phyloP scores from a whole-genome alignment of 176 grass and related monocot species.

The Triticum dicoccoides region DNA sequence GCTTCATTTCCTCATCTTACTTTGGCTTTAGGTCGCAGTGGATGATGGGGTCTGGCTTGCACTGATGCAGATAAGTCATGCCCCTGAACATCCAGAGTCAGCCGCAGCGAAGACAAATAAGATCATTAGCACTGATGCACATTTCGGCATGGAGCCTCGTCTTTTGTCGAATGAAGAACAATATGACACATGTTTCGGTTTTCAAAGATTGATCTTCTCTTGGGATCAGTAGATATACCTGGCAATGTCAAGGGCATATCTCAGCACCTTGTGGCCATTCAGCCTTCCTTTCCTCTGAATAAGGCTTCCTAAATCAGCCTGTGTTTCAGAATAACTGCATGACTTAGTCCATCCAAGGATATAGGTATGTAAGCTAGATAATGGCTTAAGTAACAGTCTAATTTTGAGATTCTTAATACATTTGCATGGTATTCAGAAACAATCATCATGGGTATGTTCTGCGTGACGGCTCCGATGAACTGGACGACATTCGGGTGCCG shows the following conservation, averaged over 20 bases:
- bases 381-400: background rate
- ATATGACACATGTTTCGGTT: background rate
- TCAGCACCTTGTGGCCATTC: slow-evolving; percentile 72
- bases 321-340: background rate
- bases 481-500: slow-evolving; percentile 88
- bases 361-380: background rate
- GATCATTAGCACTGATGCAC: background rate
- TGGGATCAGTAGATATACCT: slow-evolving; percentile 43
- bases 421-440: slow-evolving; percentile 72
- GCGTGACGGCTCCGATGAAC: slow-evolving; percentile 88
- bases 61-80: slow-evolving; percentile 97
- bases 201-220: background rate
- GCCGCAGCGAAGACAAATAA: background rate
- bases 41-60: slow-evolving; percentile 93
- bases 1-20: slow-evolving; percentile 83
- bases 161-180: background rate
- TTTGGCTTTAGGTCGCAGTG: slow-evolving; percentile 97
- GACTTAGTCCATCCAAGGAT: background rate
- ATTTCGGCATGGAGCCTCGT: background rate
- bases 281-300: slow-evolving; percentile 89
- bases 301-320: slow-evolving; percentile 70
- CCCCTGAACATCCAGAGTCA: slow-evolving; percentile 57
- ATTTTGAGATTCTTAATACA: slow-evolving; percentile 29
- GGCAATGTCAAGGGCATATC: slow-evolving; percentile 92
- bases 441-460: slow-evolving; percentile 98